These are phyloP conservation scores for Candida ovalis DNA, from an alignment of 805 yeast genomes.

Conservation along the genomic window DNA sequence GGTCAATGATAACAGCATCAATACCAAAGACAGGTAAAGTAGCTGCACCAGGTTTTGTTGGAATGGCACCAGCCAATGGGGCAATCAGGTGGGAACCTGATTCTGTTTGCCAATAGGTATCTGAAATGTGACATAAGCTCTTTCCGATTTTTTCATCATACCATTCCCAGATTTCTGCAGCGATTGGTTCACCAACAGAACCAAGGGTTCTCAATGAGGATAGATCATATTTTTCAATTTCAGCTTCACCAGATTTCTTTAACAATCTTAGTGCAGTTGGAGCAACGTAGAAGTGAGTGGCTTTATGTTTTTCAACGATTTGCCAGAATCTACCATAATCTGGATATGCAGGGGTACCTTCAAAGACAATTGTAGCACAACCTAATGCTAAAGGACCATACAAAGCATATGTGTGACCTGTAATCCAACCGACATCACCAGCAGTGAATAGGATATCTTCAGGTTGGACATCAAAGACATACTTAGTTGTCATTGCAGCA, in stretches of 20 bases:
- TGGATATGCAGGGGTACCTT: constrained; percentile 87
- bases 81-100: constrained; percentile 78
- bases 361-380: constrained; percentile 75
- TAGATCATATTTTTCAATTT: constrained; percentile 58
- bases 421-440: constrained; percentile 90
- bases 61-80: constrained; percentile 72
- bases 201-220: constrained; percentile 67
- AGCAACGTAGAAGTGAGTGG: constrained; percentile 78
- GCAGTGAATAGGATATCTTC: constrained; percentile 79
- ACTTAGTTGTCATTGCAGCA: constrained; percentile 69
- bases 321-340: constrained; percentile 78
- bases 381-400: constrained; percentile 79
- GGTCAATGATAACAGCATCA: constrained; percentile 68
- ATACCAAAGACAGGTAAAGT: constrained; percentile 84
- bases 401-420: constrained; percentile 81
- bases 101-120: constrained; percentile 90
- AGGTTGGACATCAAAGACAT: constrained; percentile 70
- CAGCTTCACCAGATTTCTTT: constrained; percentile 68
- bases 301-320: constrained; percentile 65
- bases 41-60: constrained; percentile 84
- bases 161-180: constrained; percentile 88
- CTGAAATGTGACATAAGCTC: constrained; percentile 66
- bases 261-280: constrained; percentile 78
- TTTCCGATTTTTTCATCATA: constrained; percentile 69
- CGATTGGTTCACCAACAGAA: constrained; percentile 84